Conservation (phyloP, 2,329 filamentous ascomycete genomes). For the Grosmannia penicillata region DNA sequence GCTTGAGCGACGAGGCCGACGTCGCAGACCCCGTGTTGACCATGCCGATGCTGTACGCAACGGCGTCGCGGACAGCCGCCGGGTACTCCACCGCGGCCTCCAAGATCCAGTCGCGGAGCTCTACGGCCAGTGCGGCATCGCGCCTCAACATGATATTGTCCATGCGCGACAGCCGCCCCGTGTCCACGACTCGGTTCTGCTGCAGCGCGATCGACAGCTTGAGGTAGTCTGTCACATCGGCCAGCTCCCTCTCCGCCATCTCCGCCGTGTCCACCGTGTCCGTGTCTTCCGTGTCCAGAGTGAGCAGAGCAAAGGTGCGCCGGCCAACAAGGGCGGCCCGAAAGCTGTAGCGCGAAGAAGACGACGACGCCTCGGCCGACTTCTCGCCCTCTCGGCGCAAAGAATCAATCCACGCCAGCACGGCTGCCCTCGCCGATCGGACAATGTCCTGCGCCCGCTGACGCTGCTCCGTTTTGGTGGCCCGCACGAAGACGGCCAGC, state of each 20-base stretch:
- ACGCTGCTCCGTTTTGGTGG: constrained; percentile 3
- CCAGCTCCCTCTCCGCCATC: neutral
- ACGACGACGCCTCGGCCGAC: neutral
- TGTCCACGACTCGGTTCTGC: constrained; percentile 4
- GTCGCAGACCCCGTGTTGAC: too few relatives aligned
- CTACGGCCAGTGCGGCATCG: neutral
- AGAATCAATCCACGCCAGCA: constrained; percentile 31
- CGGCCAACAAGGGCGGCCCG: constrained; percentile 42
- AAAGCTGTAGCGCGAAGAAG: constrained; percentile 28
- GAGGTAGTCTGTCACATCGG: constrained; percentile 1
- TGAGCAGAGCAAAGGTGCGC: constrained; percentile 17
- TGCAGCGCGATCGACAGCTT: constrained; percentile 5
- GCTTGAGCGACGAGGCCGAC: neutral
- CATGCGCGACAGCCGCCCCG: neutral
- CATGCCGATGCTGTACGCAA: constrained; percentile 1
- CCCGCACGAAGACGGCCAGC: constrained; percentile 22
- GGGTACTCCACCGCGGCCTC: neutral
- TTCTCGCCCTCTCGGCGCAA: constrained; percentile 29
- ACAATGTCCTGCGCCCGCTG: constrained; percentile 20
- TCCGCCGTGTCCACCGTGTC: too few relatives aligned
- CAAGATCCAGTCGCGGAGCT: neutral
- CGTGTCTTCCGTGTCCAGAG: neutral
- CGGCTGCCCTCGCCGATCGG: constrained; percentile 23
- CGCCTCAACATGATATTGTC: neutral
- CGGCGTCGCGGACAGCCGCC: neutral